Conservation (phyloP, 2,329 filamentous ascomycete genomes). For the Tetracladium maxilliforme region DNA sequence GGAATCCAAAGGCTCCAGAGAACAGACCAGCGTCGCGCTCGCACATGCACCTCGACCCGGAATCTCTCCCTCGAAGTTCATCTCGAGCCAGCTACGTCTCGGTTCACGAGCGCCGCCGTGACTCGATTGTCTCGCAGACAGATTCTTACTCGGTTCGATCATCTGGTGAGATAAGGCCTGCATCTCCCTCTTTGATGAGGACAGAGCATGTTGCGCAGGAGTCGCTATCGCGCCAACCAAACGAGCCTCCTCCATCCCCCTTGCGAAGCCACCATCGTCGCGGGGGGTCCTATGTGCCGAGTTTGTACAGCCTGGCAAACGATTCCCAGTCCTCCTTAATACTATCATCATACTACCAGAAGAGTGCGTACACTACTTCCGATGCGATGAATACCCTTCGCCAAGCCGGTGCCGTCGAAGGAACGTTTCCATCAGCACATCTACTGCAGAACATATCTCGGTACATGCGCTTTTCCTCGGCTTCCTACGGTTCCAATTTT, state of each 20-base stretch:
- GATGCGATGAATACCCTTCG: constrained; percentile 32
- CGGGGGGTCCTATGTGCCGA: constrained; percentile 19
- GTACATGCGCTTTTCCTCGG: constrained; percentile 53
- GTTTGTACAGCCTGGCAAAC: constrained; percentile 44
- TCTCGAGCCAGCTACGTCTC: constrained; percentile 34
- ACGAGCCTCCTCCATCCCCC: too few relatives aligned
- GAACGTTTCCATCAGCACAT: constrained; percentile 43
- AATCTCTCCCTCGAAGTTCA: constrained; percentile 23
- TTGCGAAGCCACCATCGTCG: constrained; percentile 13
- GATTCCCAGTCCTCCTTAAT: constrained; percentile 12
- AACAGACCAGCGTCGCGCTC: not conserved
- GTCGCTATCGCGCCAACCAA: too few relatives aligned
- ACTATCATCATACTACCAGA: too few relatives aligned
- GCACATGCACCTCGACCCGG: constrained; percentile 4
- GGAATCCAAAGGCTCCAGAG: not conserved
- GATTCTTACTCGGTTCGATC: constrained; percentile 38
- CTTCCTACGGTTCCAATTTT: constrained; percentile 50
- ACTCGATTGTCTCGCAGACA: constrained; percentile 39
- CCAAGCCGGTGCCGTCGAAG: constrained; percentile 36
- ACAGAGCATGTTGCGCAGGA: too few relatives aligned
- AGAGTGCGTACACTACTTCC: not conserved
- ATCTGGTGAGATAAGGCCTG: constrained; percentile 24
- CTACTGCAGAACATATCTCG: constrained; percentile 46
- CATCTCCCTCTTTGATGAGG: constrained; percentile 24
- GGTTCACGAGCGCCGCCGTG: constrained; percentile 31